phyloP scores from a whole-genome alignment of 176 grass and related monocot genomes.

The Carex scoparia region DNA sequence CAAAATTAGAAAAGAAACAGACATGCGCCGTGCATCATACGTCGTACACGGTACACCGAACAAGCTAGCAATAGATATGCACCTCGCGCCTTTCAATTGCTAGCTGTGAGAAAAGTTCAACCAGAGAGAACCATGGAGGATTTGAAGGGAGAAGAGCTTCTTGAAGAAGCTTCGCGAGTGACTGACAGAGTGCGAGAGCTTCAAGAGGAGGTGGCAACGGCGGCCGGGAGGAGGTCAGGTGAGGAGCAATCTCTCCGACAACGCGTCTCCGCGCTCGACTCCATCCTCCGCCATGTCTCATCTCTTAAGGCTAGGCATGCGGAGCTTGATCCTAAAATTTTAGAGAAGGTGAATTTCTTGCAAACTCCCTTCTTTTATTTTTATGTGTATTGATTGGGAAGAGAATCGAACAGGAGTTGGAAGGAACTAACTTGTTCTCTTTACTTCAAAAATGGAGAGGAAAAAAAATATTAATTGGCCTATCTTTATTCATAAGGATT shows the following conservation, averaged over 20 bases:
- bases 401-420: background rate
- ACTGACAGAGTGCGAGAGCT: slow-evolving; percentile 68
- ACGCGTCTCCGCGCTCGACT: slow-evolving; percentile 46
- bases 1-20: background rate
- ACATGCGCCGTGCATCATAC: background rate
- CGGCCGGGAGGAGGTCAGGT: slow-evolving; percentile 37
- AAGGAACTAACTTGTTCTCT: background rate
- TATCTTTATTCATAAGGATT: background rate
- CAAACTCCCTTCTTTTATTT: background rate
- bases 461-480: background rate
- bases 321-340: slow-evolving; percentile 50
- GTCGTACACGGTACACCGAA: background rate
- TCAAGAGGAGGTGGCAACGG: slow-evolving; percentile 57
- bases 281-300: slow-evolving; percentile 46
- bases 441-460: background rate
- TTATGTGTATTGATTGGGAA: background rate
- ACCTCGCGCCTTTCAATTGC: background rate
- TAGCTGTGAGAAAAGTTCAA: background rate
- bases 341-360: background rate
- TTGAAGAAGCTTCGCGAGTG: slow-evolving; percentile 43
- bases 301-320: slow-evolving; percentile 28
- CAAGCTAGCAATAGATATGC: background rate
- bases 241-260: slow-evolving; percentile 68
- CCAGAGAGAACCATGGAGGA: slow-evolving; percentile 22
- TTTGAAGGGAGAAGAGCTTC: slow-evolving; percentile 20